A percentile compares a stretch with the other conserved stretches of the same genome.
These are phyloP conservation scores for Fragilaria radians DNA, from an alignment of 108 stramenopile genomes.

Conservation along the genomic window DNA sequence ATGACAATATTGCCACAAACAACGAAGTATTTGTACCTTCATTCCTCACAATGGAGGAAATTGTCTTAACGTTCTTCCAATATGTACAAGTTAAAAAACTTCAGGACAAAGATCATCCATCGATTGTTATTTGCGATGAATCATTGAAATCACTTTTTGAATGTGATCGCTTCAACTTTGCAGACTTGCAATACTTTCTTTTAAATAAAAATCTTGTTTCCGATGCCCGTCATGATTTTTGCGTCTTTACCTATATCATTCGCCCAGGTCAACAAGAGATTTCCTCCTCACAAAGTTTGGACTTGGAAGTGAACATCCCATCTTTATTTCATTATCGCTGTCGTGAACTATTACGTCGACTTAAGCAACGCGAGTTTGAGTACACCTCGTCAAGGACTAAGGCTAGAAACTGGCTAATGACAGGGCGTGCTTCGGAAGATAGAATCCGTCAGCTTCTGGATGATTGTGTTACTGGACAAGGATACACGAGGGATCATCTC, in stretches of 20 bases:
- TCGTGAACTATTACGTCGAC: conserved; percentile 65
- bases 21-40: conserved; percentile 59
- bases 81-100: conserved; percentile 58
- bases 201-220: conserved; percentile 40
- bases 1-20: conserved; percentile 25
- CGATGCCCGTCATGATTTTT: conserved; percentile 19
- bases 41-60: conserved; percentile 64
- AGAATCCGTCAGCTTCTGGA: conserved; percentile 49
- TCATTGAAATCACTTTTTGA: conserved; percentile 47
- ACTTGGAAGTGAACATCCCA: conserved; percentile 62
- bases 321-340: conserved; percentile 54
- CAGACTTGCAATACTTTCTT: conserved; percentile 40
- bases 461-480: conserved; percentile 50
- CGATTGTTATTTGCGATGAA: conserved; percentile 55
- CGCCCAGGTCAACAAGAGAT: conserved; percentile 27
- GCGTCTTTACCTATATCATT: conserved; percentile 42
- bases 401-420: conserved; percentile 54
- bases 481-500: conserved; percentile 37
- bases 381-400: conserved; percentile 67
- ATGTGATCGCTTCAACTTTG: conserved; percentile 59
- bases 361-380: conserved; percentile 74
- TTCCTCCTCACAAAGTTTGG: conserved; percentile 23
- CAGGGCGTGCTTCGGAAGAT: conserved; percentile 57
- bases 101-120: conserved; percentile 47
- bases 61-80: conserved; percentile 40